Base-by-base conservation (phyloP, 1,284 basidiomycete species). In the Polyporus tsugae region DNA sequence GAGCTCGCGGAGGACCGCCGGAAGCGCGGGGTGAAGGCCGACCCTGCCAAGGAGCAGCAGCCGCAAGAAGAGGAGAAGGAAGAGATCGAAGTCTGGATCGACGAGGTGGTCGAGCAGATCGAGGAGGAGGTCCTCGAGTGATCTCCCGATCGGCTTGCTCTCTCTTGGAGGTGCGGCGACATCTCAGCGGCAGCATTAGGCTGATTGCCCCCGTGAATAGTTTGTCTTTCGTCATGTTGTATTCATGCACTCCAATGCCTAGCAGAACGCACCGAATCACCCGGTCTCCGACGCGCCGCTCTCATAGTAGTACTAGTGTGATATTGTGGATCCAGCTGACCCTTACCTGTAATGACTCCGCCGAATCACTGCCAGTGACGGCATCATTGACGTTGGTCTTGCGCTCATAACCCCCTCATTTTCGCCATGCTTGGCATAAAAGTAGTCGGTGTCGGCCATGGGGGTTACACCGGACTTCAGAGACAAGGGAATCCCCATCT, bases 51-150 rank as follows among this genome's bases (percentile, higher is more conserved):
- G 39, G 75, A 82, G 70, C 78, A 80, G 69, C 79, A 79, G 44
- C 84, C 85, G 60, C 80, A 83, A 69, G 86, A 83, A 69, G 86
- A 90, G 75, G 89, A 85, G 72, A 90, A 91, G 79, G 94, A 96
- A 80, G 93, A 92, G 80, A 94, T 96, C 70, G 94, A 95, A 79
- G 92, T 96, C 65, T 94, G 93, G 92, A 83, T 95, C 67, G 95
- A 97, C 77, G 96, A 97, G 80, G 88, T 96, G 64, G 88, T 97
- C 75, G 95, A 97, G 76, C 95, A 97, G 85, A 89, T 86, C 49
- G 95, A 96, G 81, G 95, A 97, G 82, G 89, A 91, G 73, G 81
- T 94, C 52, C 82, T 86, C 38, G 85, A 89, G 74, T 86, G 76
- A 71, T 29, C 55, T 39, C 46, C 35, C 17, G 35, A 7, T 36